phyloP scores from a whole-genome alignment of 805 yeast species.

The Helenozyma rhizophorensis region DNA sequence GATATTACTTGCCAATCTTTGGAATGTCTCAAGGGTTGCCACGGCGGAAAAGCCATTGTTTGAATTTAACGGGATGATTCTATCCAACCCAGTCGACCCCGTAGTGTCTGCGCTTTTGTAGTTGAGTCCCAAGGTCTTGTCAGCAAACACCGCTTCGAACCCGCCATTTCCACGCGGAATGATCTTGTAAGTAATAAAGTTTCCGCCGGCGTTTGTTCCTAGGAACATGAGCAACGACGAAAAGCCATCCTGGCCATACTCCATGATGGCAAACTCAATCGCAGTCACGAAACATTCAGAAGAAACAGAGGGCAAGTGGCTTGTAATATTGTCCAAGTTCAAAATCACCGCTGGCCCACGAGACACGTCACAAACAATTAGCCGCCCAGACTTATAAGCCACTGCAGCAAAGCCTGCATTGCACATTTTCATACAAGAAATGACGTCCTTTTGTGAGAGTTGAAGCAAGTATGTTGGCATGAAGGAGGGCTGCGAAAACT shows the following conservation, averaged over 20 bases:
- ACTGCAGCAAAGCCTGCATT: slow-evolving; percentile 80
- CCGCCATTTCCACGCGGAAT: slow-evolving; percentile 60
- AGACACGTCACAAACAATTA: slow-evolving; percentile 66
- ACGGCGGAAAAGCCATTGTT: slow-evolving; percentile 59
- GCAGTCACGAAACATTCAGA: slow-evolving; percentile 45
- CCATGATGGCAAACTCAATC: slow-evolving; percentile 71
- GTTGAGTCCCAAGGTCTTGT: slow-evolving; percentile 33
- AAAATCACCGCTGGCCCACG: slow-evolving; percentile 71
- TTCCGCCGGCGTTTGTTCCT: slow-evolving; percentile 74
- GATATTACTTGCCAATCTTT: slow-evolving; percentile 56
- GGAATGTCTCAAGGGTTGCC: slow-evolving; percentile 58
- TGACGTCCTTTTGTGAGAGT: slow-evolving; percentile 24
- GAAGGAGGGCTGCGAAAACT: slow-evolving; percentile 27
- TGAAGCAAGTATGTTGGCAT: slow-evolving; percentile 30
- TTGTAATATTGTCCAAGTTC: slow-evolving; percentile 28
- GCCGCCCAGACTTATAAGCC: slow-evolving; percentile 71
- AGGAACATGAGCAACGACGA: slow-evolving; percentile 69
- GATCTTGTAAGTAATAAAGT: slow-evolving; percentile 59
- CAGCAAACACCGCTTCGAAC: slow-evolving; percentile 52
- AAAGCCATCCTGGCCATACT: slow-evolving; percentile 59
- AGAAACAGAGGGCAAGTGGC: slow-evolving; percentile 28
- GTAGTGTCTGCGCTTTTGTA: slow-evolving; percentile 36
- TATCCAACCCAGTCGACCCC: slow-evolving; percentile 48
- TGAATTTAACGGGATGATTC: slow-evolving; percentile 55
- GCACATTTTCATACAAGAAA: slow-evolving; percentile 63